Percentiles rank a stretch among this genome's conserved stretches.
These are phyloP conservation scores for Elongisporangium undulatum DNA, from an alignment of 352 stramenopile species.

Conservation along the genomic window DNA sequence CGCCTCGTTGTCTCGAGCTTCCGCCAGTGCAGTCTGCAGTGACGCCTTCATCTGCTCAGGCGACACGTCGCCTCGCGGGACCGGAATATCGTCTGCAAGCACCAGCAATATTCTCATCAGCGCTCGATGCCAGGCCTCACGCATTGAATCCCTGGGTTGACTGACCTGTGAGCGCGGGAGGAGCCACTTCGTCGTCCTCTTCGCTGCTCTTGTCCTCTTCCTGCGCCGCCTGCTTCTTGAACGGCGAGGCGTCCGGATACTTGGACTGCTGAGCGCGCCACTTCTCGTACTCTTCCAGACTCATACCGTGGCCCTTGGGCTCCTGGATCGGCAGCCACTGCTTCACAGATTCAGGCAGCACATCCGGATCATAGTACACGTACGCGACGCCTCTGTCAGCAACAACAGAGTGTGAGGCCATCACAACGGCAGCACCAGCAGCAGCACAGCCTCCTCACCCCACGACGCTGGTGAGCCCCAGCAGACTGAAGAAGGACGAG, in stretches of 20 bases:
- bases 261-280: constrained; percentile 73
- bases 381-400: constrained; percentile 60
- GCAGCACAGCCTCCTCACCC: constrained; percentile 30
- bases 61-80: constrained; percentile 49
- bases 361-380: constrained; percentile 84
- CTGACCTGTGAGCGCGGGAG: constrained; percentile 14
- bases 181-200: constrained; percentile 32
- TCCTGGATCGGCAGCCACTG: constrained; percentile 80
- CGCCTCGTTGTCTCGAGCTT: constrained; percentile 77
- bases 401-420: constrained; percentile 2
- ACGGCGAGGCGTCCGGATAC: constrained; percentile 21
- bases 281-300: constrained; percentile 82
- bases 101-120: neutral
- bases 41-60: constrained; percentile 65
- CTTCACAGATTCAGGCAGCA: constrained; percentile 68
- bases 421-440: neutral
- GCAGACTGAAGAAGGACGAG: constrained; percentile 76
- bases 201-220: constrained; percentile 15
- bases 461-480: constrained; percentile 54
- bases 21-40: constrained; percentile 66
- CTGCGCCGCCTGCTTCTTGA: constrained; percentile 38
- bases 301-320: constrained; percentile 79
- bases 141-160: constrained; percentile 6
- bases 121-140: neutral
- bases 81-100: constrained; percentile 33